phyloP scores from a whole-genome alignment of 495 filamentous ascomycete genomes.

The Neurospora sp. region DNA sequence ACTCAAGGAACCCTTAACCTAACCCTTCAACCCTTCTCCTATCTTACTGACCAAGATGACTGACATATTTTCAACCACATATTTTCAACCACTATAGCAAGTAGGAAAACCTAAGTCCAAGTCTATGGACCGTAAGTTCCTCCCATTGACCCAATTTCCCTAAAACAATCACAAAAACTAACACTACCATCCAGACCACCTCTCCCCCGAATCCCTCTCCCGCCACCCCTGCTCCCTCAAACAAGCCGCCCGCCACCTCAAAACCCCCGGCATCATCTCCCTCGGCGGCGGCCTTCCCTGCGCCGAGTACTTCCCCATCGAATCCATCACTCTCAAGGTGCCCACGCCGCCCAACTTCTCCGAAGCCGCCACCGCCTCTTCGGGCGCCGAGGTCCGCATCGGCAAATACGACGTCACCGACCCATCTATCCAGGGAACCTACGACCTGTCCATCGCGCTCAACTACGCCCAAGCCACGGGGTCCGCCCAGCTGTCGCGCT shows the following conservation, averaged over 20 bases:
- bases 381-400: constrained; percentile 46
- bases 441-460: constrained; percentile 69
- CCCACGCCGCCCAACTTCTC: constrained; percentile 49
- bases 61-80: no score
- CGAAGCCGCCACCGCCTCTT: constrained; percentile 46
- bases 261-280: constrained; percentile 67
- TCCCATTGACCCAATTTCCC: no score
- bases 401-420: constrained; percentile 71
- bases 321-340: constrained; percentile 27
- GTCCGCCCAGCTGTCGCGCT: constrained; percentile 76
- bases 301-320: constrained; percentile 72
- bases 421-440: constrained; percentile 30
- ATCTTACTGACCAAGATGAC: no score
- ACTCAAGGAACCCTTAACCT: no score
- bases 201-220: constrained; percentile 46
- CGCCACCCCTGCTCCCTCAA: constrained; percentile 63
- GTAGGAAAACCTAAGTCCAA: constrained; percentile 66
- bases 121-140: constrained; percentile 78
- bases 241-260: constrained; percentile 58
- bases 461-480: constrained; percentile 88
- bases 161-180: no score
- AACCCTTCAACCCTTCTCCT: background rate
- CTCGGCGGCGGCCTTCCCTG: constrained; percentile 89
- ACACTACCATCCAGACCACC: constrained; percentile 25
- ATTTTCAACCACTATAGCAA: constrained; percentile 21